Evolutionary conservation across 306 rosid species (phyloP), one percentile per base, ranked within the genome.

Genomic region (Cajanus cajan): DNA sequence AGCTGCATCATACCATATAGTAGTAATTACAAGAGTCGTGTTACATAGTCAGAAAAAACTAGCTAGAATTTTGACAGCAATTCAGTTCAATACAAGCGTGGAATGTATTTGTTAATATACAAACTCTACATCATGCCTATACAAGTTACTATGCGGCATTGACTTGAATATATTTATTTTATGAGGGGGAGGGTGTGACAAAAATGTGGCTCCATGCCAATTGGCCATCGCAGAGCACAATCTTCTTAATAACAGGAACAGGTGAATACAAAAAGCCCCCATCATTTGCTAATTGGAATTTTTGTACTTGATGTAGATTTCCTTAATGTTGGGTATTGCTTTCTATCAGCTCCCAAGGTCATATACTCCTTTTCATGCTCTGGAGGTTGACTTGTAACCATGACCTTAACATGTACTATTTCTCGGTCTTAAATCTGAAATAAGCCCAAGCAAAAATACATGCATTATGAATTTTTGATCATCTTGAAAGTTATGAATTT

Each of bases 371-470:
- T 40, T 73, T 14, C 84, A 80, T 80, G 83, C 7, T 72, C 39
- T 72, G 74, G 18, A 25, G 58, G 25, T 62, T 72, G 67, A 63
- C 45, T 48, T 7, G 71, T 55, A 54, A 55, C 43, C 76, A 74
- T 66, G 66, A 58, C 63, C 44, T 44, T 40, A 16, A 40, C 64
- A 45, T 76, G 73, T 55, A 78, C 77, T 76, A 72, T 31, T n/a
- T 9, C 59, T 73, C 72, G 84, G 18, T 80, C 79, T 78, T 50
- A 58, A 28, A 77, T 82, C 83, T 78, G 87, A 82, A 67, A 80
- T 44, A 34, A 19, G 40, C 57, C 81, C 68, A 82, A 70, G 50
- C 68, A 79, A 77, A 76, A 65, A 33, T 57, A 0, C 31, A 74
- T 28, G 34, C 16, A 18, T 57, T 43, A 61, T 18, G 12, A 9